Percentiles rank a stretch among this genome's conserved stretches.
Evolutionary conservation across 164 flowering plant genomes (phyloP).

Genomic region (Vitis riparia): DNA sequence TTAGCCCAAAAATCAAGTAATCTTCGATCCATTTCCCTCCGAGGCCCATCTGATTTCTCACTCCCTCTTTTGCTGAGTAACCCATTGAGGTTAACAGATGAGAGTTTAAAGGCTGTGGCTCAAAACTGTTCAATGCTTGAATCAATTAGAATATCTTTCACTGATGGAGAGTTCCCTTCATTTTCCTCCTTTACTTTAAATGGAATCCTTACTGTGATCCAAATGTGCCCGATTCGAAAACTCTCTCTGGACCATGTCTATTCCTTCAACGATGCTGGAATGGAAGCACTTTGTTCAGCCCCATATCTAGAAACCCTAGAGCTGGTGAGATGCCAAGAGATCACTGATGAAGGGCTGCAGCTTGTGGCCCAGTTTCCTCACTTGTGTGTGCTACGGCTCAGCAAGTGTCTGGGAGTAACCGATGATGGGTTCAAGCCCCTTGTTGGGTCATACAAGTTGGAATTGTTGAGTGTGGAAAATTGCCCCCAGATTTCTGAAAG

Average conservation of each 20-base stretch:
- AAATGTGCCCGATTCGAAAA: slow-evolving; percentile 59
- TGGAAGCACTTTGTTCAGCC: slow-evolving; percentile 78
- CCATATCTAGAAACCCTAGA: slow-evolving; percentile 59
- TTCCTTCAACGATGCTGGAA: slow-evolving; percentile 68
- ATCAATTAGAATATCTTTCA: slow-evolving; percentile 60
- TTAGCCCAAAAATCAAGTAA: slow-evolving; percentile 57
- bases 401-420: slow-evolving; percentile 69
- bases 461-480: slow-evolving; percentile 58
- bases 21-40: slow-evolving; percentile 61
- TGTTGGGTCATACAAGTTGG: slow-evolving; percentile 56
- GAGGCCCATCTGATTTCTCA: slow-evolving; percentile 70
- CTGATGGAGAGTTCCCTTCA: slow-evolving; percentile 81
- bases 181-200: slow-evolving; percentile 58
- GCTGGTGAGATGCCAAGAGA: slow-evolving; percentile 74
- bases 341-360: slow-evolving; percentile 74
- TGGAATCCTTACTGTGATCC: slow-evolving; percentile 55
- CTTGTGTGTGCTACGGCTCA: slow-evolving; percentile 39
- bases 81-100: slow-evolving; percentile 67
- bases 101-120: slow-evolving; percentile 64
- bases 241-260: slow-evolving; percentile 68
- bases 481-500: slow-evolving; percentile 75
- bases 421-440: slow-evolving; percentile 73
- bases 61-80: slow-evolving; percentile 48
- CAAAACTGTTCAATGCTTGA: slow-evolving; percentile 63
- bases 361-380: slow-evolving; percentile 53